Percentiles rank a stretch among this genome's conserved stretches.
phyloP scores from a whole-genome alignment of 176 grass and related monocot species.

The Rhynchospora tenuis region DNA sequence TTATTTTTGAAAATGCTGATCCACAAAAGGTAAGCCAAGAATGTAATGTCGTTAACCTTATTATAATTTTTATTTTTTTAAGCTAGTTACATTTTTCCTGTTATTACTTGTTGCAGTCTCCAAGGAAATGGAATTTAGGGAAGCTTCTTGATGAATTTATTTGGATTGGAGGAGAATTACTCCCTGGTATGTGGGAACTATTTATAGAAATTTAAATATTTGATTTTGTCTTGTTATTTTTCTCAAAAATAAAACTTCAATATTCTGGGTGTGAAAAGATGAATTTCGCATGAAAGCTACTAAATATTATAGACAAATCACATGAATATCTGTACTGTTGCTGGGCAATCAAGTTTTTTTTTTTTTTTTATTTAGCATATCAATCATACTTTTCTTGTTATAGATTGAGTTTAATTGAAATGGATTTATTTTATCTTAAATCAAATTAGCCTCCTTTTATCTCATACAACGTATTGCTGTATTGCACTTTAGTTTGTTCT shows the following conservation, averaged over 20 bases:
- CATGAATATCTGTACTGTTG: not conserved
- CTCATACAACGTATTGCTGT: not conserved
- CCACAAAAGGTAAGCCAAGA: conserved; percentile 44
- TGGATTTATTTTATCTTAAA: not conserved
- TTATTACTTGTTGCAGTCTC: conserved; percentile 45
- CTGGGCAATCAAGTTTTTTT: not conserved
- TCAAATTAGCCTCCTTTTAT: not conserved
- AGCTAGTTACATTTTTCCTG: not conserved
- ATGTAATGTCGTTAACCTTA: not conserved
- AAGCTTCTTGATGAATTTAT: conserved; percentile 78
- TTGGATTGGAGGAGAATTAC: conserved; percentile 44
- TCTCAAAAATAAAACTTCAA: too few species aligned
- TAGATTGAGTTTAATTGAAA: not conserved
- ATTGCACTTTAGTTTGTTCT: not conserved
- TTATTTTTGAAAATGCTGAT: conserved; percentile 63
- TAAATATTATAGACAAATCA: not conserved
- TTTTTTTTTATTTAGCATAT: not conserved
- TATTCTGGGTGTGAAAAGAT: not conserved
- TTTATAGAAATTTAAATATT: not conserved
- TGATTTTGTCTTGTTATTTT: not conserved
- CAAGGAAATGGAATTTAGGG: conserved; percentile 55
- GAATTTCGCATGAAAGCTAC: not conserved
- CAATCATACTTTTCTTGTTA: not conserved
- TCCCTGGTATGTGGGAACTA: conserved; percentile 42
- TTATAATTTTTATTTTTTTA: conserved; percentile 1